These are phyloP conservation scores for Coniferiporia weirii DNA, from an alignment of 1,284 basidiomycete species.

Conservation along the genomic window DNA sequence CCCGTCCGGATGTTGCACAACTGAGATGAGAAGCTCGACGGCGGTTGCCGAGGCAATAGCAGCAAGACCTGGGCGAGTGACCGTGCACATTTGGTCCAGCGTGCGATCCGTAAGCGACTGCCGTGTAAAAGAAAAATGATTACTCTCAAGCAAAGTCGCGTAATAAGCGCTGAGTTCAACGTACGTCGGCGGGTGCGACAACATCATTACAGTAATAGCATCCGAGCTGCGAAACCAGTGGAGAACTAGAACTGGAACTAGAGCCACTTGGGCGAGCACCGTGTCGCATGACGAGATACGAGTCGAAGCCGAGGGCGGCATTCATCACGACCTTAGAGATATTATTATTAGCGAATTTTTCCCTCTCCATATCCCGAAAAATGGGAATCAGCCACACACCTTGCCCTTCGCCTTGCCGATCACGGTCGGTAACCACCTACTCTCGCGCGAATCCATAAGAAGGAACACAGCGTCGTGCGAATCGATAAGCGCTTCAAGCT, in stretches of 20 bases:
- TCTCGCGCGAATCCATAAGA: conserved; percentile 97
- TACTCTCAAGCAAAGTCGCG: not conserved
- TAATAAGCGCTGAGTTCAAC: conserved; percentile 26
- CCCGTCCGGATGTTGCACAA: conserved; percentile 89
- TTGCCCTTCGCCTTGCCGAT: conserved; percentile 81
- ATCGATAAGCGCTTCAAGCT: conserved; percentile 75
- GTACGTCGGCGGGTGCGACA: conserved; percentile 90
- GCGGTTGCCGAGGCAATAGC: conserved; percentile 88
- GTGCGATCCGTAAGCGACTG: conserved; percentile 92
- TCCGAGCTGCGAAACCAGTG: conserved; percentile 50
- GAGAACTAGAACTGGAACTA: not conserved
- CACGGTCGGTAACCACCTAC: conserved; percentile 92
- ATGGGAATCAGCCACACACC: conserved; percentile 36
- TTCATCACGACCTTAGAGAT: conserved; percentile 79
- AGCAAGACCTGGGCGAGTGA: conserved; percentile 93
- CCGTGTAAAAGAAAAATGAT: not conserved
- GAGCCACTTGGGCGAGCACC: conserved; percentile 50
- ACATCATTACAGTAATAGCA: conserved; percentile 99
- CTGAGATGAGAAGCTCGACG: conserved; percentile 86
- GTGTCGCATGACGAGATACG: conserved; percentile 95
- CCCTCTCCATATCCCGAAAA: not conserved
- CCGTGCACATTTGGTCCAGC: conserved; percentile 99
- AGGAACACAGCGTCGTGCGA: conserved; percentile 88
- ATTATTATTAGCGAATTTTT: not conserved
- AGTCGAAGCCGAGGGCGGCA: conserved; percentile 94